Evolutionary conservation across 2,329 filamentous ascomycete species (phyloP).

Genomic region (Karstenula rhodostoma): DNA sequence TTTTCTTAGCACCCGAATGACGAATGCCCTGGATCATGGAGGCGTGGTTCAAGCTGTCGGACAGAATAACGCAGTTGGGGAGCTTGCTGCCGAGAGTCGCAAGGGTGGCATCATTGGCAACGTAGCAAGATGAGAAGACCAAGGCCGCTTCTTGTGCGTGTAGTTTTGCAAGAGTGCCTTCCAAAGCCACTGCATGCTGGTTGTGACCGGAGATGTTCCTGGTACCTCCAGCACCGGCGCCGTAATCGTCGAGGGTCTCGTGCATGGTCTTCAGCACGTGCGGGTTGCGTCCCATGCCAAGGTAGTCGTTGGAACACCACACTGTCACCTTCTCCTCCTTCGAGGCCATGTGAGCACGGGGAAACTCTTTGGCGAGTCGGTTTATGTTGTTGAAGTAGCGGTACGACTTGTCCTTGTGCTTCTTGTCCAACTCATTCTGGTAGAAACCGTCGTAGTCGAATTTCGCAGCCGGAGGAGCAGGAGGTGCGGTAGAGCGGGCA

Average conservation of each 20-base stretch:
- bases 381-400: slow-evolving; percentile 99
- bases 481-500: slow-evolving; percentile 52
- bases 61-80: slow-evolving; percentile 96
- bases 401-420: slow-evolving; percentile 99
- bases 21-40: slow-evolving; percentile 99
- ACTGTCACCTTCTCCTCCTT: slow-evolving; percentile 90
- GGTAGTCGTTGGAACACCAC: slow-evolving; percentile 99
- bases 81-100: slow-evolving; percentile 97
- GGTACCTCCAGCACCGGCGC: slow-evolving; percentile 92
- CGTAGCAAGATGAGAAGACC: slow-evolving; percentile 97
- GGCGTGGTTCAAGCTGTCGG: slow-evolving; percentile 95
- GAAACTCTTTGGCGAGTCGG: slow-evolving; percentile 93
- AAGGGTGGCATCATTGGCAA: slow-evolving; percentile 96
- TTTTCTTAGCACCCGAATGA: slow-evolving; percentile 94
- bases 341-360: slow-evolving; percentile 87
- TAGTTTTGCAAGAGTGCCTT: slow-evolving; percentile 82
- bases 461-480: slow-evolving; percentile 61
- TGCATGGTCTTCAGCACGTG: slow-evolving; percentile 92
- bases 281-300: slow-evolving; percentile 94
- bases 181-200: slow-evolving; percentile 86
- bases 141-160: slow-evolving; percentile 92
- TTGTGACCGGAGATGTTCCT: slow-evolving; percentile 99
- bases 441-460: slow-evolving; percentile 96
- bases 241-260: slow-evolving; percentile 91
- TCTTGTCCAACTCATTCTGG: slow-evolving; percentile 88